A percentile compares a stretch with the other conserved stretches of the same genome.
Conservation (phyloP, 192 early-diverging fungal genomes). For the Gonapodya prolifera region DNA sequence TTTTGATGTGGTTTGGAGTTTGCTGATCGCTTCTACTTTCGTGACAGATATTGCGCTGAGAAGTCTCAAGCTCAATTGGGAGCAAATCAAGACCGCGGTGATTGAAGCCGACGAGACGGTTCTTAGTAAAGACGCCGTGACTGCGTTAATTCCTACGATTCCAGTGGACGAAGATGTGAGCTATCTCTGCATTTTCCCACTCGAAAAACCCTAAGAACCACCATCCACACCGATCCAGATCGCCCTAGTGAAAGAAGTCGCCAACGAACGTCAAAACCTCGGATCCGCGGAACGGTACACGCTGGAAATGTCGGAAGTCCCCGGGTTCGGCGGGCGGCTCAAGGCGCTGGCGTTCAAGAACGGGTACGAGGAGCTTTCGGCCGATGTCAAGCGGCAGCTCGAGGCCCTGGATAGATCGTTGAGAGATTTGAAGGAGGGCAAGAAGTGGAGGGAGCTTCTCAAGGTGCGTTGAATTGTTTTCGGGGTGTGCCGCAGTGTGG, state of each 20-base stretch:
- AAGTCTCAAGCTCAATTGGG: background rate
- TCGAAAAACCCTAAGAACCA: too few species aligned
- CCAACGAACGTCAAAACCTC: background rate
- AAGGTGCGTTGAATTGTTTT: too few species aligned
- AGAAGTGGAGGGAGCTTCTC: background rate
- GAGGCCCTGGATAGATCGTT: background rate
- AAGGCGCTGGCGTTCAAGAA: conserved; percentile 5
- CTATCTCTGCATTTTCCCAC: too few species aligned
- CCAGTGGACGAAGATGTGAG: conserved; percentile 4
- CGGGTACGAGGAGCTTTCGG: conserved; percentile 2
- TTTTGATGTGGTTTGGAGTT: too few species aligned
- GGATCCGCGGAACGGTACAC: conserved; percentile 1
- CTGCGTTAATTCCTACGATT: background rate
- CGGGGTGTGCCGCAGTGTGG: too few species aligned
- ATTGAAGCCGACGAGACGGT: background rate
- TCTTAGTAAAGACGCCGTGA: background rate
- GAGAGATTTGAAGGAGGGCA: background rate
- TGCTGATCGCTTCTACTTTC: too few species aligned
- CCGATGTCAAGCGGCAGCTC: background rate
- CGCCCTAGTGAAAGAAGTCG: conserved; percentile 1
- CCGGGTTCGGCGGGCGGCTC: background rate
- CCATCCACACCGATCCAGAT: too few species aligned
- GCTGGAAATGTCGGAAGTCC: conserved; percentile 3
- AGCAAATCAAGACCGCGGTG: conserved; percentile 6
- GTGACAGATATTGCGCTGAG: conserved; percentile 6